A percentile compares a stretch with the other conserved stretches of the same genome.
phyloP scores from a whole-genome alignment of 1,139 yeast species.

The Hyphopichia khmerensis region DNA sequence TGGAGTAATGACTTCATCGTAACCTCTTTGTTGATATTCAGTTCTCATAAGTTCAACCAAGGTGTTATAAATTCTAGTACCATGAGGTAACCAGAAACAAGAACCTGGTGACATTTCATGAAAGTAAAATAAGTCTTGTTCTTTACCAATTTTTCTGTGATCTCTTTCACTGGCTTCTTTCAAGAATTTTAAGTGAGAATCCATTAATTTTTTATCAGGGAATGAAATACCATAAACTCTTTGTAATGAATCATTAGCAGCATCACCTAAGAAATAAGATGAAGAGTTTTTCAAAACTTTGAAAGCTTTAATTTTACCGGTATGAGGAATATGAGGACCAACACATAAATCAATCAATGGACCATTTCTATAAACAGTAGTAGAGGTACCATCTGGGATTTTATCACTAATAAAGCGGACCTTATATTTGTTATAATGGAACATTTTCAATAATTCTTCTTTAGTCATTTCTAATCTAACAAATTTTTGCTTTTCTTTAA shows the following conservation, averaged over 20 bases:
- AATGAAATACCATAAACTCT: constrained; percentile 97
- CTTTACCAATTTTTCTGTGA: constrained; percentile 94
- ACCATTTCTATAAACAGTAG: constrained; percentile 98
- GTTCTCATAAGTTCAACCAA: constrained; percentile 72
- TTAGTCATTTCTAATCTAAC: constrained; percentile 92
- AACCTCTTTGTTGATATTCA: constrained; percentile 89
- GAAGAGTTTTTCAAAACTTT: constrained; percentile 94
- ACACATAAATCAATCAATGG: constrained; percentile 95
- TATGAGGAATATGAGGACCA: constrained; percentile 98
- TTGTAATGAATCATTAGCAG: constrained; percentile 91
- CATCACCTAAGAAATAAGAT: constrained; percentile 93
- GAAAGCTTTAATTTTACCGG: constrained; percentile 94
- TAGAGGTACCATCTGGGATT: constrained; percentile 93
- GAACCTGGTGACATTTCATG: constrained; percentile 97
- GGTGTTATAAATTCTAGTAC: constrained; percentile 91
- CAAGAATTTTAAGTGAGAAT: constrained; percentile 89
- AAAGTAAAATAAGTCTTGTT: constrained; percentile 93
- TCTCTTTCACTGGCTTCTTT: constrained; percentile 98
- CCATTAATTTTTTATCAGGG: constrained; percentile 98
- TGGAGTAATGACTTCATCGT: constrained; percentile 97
- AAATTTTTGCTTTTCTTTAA: constrained; percentile 94
- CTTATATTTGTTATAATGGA: constrained; percentile 93
- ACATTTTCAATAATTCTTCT: constrained; percentile 90
- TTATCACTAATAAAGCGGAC: constrained; percentile 82
- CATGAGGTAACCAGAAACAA: constrained; percentile 98